Conservation (phyloP, 2,329 filamentous ascomycete species). For the Fusarium haematococcum region DNA sequence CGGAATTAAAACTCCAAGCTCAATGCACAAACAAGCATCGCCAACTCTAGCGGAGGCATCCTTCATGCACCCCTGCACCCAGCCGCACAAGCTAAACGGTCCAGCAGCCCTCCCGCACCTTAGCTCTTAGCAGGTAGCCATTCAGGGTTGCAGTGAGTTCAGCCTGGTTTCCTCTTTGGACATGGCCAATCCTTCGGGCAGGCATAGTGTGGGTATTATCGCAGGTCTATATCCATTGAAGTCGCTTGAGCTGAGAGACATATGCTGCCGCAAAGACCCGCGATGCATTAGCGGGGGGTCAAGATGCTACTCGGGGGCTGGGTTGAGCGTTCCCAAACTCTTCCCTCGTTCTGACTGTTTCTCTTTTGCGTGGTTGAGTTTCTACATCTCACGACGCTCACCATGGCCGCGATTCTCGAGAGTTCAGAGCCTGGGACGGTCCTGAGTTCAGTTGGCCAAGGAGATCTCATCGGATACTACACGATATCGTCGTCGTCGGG, state of each 20-base stretch:
- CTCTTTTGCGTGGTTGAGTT: not conserved
- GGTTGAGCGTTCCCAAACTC: not conserved
- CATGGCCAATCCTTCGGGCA: not conserved
- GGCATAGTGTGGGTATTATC: not conserved
- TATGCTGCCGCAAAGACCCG: not conserved
- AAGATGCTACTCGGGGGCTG: not conserved
- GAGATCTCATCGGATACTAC: not conserved
- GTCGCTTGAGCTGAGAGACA: not conserved
- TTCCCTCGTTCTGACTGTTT: not conserved
- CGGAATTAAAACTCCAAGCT: not conserved
- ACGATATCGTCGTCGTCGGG: not conserved
- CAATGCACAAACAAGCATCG: not conserved
- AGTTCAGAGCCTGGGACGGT: not conserved
- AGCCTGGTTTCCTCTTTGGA: not conserved
- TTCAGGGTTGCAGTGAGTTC: not conserved
- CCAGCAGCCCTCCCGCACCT: not conserved
- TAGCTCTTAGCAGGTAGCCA: not conserved
- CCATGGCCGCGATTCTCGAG: not conserved
- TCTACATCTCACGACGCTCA: not conserved
- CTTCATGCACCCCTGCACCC: not conserved
- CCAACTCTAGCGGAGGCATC: not conserved
- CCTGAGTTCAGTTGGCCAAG: not conserved
- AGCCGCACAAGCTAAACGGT: not conserved
- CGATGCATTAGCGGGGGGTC: not conserved
- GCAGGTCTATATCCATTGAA: not conserved